Base-by-base conservation (phyloP, 148 eudicot genomes). In the Oxyria digyna region DNA sequence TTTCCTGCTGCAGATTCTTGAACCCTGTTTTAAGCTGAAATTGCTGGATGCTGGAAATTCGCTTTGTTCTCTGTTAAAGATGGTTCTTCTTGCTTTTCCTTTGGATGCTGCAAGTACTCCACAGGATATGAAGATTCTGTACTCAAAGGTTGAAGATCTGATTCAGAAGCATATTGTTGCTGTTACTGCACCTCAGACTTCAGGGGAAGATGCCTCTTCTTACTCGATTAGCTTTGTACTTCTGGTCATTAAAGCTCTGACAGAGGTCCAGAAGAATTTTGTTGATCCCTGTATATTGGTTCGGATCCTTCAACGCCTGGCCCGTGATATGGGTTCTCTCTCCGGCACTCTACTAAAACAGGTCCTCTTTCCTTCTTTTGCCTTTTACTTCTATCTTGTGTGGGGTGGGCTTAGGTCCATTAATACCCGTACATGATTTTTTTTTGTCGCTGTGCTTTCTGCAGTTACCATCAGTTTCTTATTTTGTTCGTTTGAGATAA, bases 31-130 rank as follows among this genome's bases (percentile, higher is more conserved):
- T 79, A 87, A 88, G 84, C 87, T 81, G 66, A 90, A 91, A 86
- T 85, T 91, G 96, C 75, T 85, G 69, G 99, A 94, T 80, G 87
- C 89, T 70, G 99, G 99, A 59, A 91, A 89, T 76, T 91, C 99
- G n/a, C 75, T 94, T 68, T 91, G 99, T 69, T 88, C 96, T 70
- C 73, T 94, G 74, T 78, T 94, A 86, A 94, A 85, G 83, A 94
- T 91, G 88, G 97, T 90, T 21, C 91, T 86, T 75, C 71, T 79
- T 71, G 93, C 99, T 52, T 94, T 85, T 77, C 99, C 97, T 46
- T 79, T 87, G 77, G 99, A 94, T 78, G 83, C 89, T 24, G 37
- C 79, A 17, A 81, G 78, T 73, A 88, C 96, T 67, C 89, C 87
- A 9, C 82, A 79, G 50, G 99, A 94, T 62, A 88, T 89, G 70